Evolutionary conservation across 2,329 filamentous ascomycete species (phyloP).

Genomic region (Fusarium tupiense): DNA sequence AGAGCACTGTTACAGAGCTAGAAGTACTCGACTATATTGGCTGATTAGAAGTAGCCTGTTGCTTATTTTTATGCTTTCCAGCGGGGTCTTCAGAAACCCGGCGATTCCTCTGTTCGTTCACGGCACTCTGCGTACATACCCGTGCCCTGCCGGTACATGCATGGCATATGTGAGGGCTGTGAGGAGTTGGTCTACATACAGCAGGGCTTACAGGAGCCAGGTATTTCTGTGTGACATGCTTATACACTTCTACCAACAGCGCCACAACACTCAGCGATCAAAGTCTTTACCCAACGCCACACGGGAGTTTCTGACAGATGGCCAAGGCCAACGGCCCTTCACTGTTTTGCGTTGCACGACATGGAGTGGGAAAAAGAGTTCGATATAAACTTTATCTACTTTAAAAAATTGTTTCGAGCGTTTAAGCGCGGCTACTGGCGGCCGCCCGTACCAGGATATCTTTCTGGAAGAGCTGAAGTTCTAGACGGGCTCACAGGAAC

Average conservation of each 20-base stretch:
- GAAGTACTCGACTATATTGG: slow-evolving; percentile 15
- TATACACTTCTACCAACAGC: slow-evolving; percentile 21
- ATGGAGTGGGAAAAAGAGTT: slow-evolving; percentile 1
- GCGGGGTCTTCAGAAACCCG: slow-evolving; percentile 17
- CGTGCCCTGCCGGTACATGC: slow-evolving; percentile 42
- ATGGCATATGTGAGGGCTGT: slow-evolving; percentile 21
- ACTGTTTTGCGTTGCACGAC: slow-evolving; percentile 9
- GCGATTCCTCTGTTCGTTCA: slow-evolving; percentile 26
- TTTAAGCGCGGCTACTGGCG: slow-evolving; percentile 28
- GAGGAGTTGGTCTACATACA: slow-evolving; percentile 9
- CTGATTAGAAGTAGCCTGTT: background rate
- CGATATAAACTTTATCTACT: slow-evolving; percentile 7
- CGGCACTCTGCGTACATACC: slow-evolving; percentile 29
- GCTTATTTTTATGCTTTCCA: background rate
- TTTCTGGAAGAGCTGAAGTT: slow-evolving; percentile 14
- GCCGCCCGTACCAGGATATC: slow-evolving; percentile 1
- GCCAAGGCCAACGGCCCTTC: slow-evolving; percentile 14
- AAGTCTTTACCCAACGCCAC: slow-evolving; percentile 13
- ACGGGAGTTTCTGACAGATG: slow-evolving; percentile 4
- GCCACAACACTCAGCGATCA: slow-evolving; percentile 14
- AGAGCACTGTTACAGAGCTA: slow-evolving; percentile 4
- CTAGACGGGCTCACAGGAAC: background rate
- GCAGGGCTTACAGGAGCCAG: slow-evolving; percentile 19
- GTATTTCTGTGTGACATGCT: slow-evolving; percentile 32
- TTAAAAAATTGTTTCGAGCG: slow-evolving; percentile 23